Percentiles rank a stretch among this genome's conserved stretches.
These are phyloP conservation scores for Hanseniaspora clermontiae DNA, from an alignment of 805 yeast genomes.

Conservation along the genomic window DNA sequence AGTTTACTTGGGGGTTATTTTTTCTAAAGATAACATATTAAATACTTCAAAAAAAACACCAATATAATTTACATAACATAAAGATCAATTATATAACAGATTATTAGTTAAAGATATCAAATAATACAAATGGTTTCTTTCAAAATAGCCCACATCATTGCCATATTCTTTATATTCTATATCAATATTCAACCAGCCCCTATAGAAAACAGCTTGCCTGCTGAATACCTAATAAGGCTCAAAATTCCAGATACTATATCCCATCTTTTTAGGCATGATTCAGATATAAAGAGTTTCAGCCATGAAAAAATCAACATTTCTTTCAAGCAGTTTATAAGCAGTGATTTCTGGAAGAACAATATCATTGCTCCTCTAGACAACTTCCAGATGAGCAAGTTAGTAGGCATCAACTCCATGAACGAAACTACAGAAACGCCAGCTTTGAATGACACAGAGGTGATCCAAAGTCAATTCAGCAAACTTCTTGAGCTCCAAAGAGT, in stretches of 20 bases:
- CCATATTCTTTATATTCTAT: not conserved
- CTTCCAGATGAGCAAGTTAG: constrained; percentile 15
- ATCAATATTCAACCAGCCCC: not conserved
- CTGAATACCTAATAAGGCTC: constrained; percentile 39
- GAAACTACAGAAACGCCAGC: not conserved
- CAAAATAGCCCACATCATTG: not conserved
- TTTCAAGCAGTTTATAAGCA: not conserved
- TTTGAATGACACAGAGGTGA: not conserved
- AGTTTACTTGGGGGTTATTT: too few species aligned
- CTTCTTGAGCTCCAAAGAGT: not conserved
- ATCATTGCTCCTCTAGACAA: constrained; percentile 12
- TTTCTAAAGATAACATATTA: too few species aligned
- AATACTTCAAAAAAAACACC: not conserved
- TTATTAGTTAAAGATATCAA: too few species aligned
- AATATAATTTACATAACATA: not conserved
- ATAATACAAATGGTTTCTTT: not conserved
- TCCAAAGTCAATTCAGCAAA: not conserved
- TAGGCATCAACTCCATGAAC: constrained; percentile 31
- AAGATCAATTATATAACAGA: not conserved
- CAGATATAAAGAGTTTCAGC: constrained; percentile 26
- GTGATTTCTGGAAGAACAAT: constrained; percentile 24
- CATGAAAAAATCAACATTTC: constrained; percentile 31
- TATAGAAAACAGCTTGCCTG: not conserved
- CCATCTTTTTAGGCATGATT: constrained; percentile 21
- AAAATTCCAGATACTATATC: constrained; percentile 36